Evolutionary conservation across 148 eudicot genomes (phyloP), one percentile per base, ranked within the genome.

Genomic region (Persicaria tinctoria): DNA sequence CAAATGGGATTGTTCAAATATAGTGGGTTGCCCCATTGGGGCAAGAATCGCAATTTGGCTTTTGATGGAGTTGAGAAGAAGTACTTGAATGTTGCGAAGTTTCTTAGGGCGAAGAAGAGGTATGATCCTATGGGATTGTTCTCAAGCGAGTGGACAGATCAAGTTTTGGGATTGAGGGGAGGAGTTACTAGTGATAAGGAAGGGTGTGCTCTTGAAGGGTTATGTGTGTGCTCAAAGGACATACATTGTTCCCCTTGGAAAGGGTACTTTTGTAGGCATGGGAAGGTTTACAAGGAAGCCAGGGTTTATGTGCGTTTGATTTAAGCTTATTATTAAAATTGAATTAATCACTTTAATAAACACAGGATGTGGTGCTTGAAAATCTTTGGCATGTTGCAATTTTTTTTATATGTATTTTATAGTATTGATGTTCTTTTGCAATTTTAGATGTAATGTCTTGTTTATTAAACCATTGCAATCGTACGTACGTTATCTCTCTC

Each of bases 161-260:
- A 86, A 74, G 74, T 90, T 6, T 79, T 93, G 41, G 98, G 96
- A 54, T 46, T 90, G 62, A 77, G 76, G 51, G 82, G 76, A 54
- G 81, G 82, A 4, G 46, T 85, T 63, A 83, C 51, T 32, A 78
- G 86, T 18, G 47, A 62, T 0, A 82, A 81, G 73, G 89, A 76
- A 41, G 96, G 93, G 6, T 93, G 98, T 79, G 98, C 87, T 12
- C 77, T 91, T 6, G 96, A 93, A 83, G 98, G 96, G n/a, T 72
- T 93, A 68, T 90, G 98, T 55, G 57, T 93, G 12, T 93, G 98
- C 76, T 88, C 82, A 0, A 27, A 83, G 27, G 90, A 93, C 68
- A 70, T n/a, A 13, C 96, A 93, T 77, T 93, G 98, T 81, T 90
- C 93, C n/a, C 89, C 96, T 6, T 77, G 49, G 41, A 84, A 80